Base-by-base conservation (phyloP, 371 early-diverging fungal species). In the Fennellomyces sp. region DNA sequence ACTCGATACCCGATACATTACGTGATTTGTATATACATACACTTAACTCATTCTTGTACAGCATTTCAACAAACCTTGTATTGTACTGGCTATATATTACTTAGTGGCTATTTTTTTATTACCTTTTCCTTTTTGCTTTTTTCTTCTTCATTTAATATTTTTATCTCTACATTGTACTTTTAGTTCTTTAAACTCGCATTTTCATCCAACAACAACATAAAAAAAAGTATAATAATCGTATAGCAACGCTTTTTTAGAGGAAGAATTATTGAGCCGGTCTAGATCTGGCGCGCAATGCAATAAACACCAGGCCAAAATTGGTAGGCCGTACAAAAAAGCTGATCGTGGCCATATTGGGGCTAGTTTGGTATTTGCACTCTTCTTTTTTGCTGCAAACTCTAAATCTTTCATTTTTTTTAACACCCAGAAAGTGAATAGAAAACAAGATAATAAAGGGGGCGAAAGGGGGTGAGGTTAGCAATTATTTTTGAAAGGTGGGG, bases 1-100 rank as follows among this genome's bases (percentile, higher is more conserved):
- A 17, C 30, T 75, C 21, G 67, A 75, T 45, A 67, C 66, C 2
- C 42, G 61, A 28, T 50, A 29, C 12, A 13, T 58, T 33, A 33
- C 10, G 28, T 58, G 28, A 30, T 28, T 27, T 52, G n/a, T 52
- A 27, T 52, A 26, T 52, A 33, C 33, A 51, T 25, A 47, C 8
- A 6, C 29, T 51, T 17, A 52, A 49, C 49, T 15, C 26, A 27
- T 26, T 4, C 5, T 41, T 21, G n/a, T 41, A n/a, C n/a, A n/a
- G n/a, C n/a, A n/a, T n/a, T n/a, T n/a, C n/a, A n/a, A n/a, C n/a
- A n/a, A n/a, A n/a, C n/a, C n/a, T n/a, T n/a, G n/a, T n/a, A n/a
- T n/a, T n/a, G n/a, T n/a, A n/a, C n/a, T n/a, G n/a, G n/a, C n/a
- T n/a, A n/a, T n/a, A n/a, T n/a, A n/a, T n/a, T n/a, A n/a, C n/a